phyloP scores from a whole-genome alignment of 2,329 filamentous ascomycete species.

The Biscogniauxia sp. region DNA sequence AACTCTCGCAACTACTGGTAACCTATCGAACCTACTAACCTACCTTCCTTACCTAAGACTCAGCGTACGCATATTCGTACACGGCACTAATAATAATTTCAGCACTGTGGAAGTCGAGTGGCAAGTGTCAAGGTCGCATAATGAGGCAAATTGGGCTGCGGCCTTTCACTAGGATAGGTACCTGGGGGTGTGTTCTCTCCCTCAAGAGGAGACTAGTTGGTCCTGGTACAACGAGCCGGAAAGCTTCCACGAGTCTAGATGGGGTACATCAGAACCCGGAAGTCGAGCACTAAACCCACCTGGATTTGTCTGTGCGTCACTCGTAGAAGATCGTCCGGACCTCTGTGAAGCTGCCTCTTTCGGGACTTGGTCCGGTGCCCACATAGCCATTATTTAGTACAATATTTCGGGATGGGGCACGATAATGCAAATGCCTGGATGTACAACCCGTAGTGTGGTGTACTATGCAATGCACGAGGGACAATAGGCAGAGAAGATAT shows the following conservation, averaged over 20 bases:
- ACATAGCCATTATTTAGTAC: not conserved
- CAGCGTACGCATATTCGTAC: constrained; percentile 7
- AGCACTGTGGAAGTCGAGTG: constrained; percentile 21
- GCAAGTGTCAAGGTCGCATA: constrained; percentile 21
- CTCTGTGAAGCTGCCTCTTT: constrained; percentile 5
- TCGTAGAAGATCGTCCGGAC: constrained; percentile 19
- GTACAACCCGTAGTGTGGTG: constrained; percentile 10
- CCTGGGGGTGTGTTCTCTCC: constrained; percentile 2
- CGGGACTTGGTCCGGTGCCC: constrained; percentile 1
- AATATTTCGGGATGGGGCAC: constrained; percentile 3
- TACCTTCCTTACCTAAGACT: not conserved
- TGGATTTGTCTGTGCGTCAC: constrained; percentile 11
- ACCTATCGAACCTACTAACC: too few relatives aligned
- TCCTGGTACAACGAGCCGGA: constrained; percentile 26
- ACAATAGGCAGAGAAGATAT: not conserved
- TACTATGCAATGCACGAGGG: constrained; percentile 3
- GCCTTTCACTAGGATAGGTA: constrained; percentile 9
- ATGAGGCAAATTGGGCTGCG: constrained; percentile 23
- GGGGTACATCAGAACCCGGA: constrained; percentile 23
- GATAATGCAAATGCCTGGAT: constrained; percentile 16
- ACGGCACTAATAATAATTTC: constrained; percentile 8
- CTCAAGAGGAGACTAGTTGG: constrained; percentile 6
- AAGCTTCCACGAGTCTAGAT: constrained; percentile 26
- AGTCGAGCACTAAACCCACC: constrained; percentile 18
- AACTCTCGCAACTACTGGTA: not conserved